Conservation (phyloP, 495 filamentous ascomycete genomes). For the Neurospora sp. region DNA sequence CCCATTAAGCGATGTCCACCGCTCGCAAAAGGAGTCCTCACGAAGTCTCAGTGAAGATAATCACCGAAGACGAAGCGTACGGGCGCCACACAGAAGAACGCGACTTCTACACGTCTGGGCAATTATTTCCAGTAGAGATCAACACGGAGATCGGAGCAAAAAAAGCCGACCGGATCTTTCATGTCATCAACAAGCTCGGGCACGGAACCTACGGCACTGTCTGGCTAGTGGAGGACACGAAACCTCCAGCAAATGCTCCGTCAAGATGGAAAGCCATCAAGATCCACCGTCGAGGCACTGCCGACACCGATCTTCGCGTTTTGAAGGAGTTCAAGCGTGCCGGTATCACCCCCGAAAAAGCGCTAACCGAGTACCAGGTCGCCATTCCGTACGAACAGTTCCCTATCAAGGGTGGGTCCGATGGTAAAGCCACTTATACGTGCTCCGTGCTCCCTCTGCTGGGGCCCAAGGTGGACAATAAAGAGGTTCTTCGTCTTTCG, state of each 20-base stretch:
- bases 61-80: background rate
- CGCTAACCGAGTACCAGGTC: background rate
- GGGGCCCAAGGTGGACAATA: background rate
- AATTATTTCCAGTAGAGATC: background rate
- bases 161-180: background rate
- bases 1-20: background rate
- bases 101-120: background rate
- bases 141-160: background rate
- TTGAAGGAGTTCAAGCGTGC: background rate
- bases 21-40: background rate
- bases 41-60: background rate
- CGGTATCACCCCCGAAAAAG: background rate
- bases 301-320: background rate
- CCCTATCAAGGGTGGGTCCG: background rate
- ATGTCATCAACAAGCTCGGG: slow-evolving; percentile 38
- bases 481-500: background rate
- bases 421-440: background rate
- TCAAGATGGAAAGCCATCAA: background rate
- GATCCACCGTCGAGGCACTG: background rate
- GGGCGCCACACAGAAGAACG: background rate
- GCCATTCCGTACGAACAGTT: background rate
- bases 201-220: slow-evolving; percentile 37
- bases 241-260: background rate
- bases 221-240: slow-evolving; percentile 36
- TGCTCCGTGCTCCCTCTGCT: background rate